phyloP scores from a whole-genome alignment of 352 stramenopile genomes.

The Globisporangium camurandrum region DNA sequence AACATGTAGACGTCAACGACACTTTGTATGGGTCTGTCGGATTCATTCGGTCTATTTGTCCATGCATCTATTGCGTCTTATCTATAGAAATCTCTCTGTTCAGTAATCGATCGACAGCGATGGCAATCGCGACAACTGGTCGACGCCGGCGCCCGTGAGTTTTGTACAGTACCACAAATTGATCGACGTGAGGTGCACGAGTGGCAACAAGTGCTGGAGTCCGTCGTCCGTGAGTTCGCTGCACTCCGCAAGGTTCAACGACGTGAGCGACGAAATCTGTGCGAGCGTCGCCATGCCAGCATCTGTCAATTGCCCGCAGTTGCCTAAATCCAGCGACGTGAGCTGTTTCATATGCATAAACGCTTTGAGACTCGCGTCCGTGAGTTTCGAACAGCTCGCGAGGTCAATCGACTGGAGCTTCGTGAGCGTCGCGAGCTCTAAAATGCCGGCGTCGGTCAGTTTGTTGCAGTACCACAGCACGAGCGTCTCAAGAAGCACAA shows the following conservation, averaged over 20 bases:
- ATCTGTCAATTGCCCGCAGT: constrained; percentile 69
- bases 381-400: constrained; percentile 66
- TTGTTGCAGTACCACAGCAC: constrained; percentile 85
- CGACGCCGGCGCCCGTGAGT: constrained; percentile 44
- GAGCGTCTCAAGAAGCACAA: constrained; percentile 50
- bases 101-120: constrained; percentile 43
- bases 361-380: constrained; percentile 36
- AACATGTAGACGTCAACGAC: too few relatives aligned
- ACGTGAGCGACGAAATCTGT: constrained; percentile 44
- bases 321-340: constrained; percentile 68
- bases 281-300: constrained; percentile 40
- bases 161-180: constrained; percentile 83
- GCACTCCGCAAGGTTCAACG: constrained; percentile 67
- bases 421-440: constrained; percentile 25
- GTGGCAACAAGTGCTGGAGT: constrained; percentile 32
- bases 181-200: constrained; percentile 46
- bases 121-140: constrained; percentile 35
- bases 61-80: too few relatives aligned
- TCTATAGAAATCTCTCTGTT: not conserved
- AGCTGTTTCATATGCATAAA: constrained; percentile 49
- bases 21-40: too few relatives aligned
- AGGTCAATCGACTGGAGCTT: constrained; percentile 66
- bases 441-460: constrained; percentile 55
- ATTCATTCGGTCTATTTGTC: too few relatives aligned
- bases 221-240: constrained; percentile 59